Percentiles rank a stretch among this genome's conserved stretches.
phyloP scores from a whole-genome alignment of 371 early-diverging fungal genomes.

The Rhizopus sp. region DNA sequence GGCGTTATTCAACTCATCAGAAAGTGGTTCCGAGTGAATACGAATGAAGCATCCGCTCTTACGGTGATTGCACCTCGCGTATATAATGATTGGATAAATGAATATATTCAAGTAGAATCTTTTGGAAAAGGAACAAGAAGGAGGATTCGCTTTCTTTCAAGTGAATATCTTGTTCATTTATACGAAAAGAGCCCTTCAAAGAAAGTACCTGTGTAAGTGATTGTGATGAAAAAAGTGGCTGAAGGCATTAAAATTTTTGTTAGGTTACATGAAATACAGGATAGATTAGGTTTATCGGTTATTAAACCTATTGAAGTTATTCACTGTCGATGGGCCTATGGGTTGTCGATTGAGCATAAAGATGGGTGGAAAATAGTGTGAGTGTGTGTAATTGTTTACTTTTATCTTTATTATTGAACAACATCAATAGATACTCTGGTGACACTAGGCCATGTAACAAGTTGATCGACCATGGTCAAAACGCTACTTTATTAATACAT shows the following conservation, averaged over 20 bases:
- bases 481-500: slow-evolving; percentile 88
- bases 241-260: neutral
- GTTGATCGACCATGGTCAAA: slow-evolving; percentile 73
- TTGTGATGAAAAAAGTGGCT: no score
- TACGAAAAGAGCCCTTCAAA: neutral
- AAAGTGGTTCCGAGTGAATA: slow-evolving; percentile 60
- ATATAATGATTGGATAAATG: slow-evolving; percentile 68
- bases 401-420: neutral
- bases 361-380: slow-evolving; percentile 73
- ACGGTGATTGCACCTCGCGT: slow-evolving; percentile 68
- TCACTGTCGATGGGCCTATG: slow-evolving; percentile 84
- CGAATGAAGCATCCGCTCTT: slow-evolving; percentile 23
- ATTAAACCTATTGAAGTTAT: slow-evolving; percentile 72
- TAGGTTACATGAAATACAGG: slow-evolving; percentile 38
- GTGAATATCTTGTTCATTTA: slow-evolving; percentile 35
- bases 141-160: slow-evolving; percentile 31
- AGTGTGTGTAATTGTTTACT: slow-evolving; percentile 6
- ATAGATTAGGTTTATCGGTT: slow-evolving; percentile 48
- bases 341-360: slow-evolving; percentile 66
- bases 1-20: slow-evolving; percentile 81
- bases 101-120: slow-evolving; percentile 67
- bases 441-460: slow-evolving; percentile 92
- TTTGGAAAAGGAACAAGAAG: slow-evolving; percentile 40
- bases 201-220: neutral
- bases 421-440: slow-evolving; percentile 79